Evolutionary conservation across 352 stramenopile species (phyloP).

Genomic region (Phytophthora fragariae): DNA sequence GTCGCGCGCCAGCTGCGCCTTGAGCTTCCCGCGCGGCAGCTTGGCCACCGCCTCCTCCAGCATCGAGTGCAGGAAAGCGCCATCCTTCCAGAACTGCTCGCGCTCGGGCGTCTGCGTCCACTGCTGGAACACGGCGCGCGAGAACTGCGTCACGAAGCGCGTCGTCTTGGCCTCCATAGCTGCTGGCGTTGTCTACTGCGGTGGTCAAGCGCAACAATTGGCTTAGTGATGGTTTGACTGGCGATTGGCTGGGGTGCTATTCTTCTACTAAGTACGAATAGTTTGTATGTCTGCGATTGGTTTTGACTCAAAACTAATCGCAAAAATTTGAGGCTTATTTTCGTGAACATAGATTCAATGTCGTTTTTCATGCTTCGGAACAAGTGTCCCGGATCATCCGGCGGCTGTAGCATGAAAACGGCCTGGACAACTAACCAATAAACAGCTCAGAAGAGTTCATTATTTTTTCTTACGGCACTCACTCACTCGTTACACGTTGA

Average conservation of each 20-base stretch:
- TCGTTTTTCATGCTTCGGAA: no score
- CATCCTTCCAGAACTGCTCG: constrained; percentile 64
- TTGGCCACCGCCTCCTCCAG: constrained; percentile 73
- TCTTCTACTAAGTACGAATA: neutral
- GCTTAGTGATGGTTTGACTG: neutral
- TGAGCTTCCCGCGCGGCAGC: constrained; percentile 58
- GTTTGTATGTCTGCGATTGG: no score
- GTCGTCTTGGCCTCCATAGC: constrained; percentile 53
- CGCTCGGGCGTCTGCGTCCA: constrained; percentile 50
- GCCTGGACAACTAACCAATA: no score
- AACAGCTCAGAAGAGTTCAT: no score
- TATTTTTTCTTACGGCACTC: neutral
- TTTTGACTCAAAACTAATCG: no score
- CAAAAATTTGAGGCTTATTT: no score
- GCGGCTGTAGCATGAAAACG: no score
- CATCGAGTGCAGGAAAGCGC: constrained; percentile 41
- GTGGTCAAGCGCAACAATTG: neutral
- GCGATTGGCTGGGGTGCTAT: neutral
- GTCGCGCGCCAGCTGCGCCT: constrained; percentile 53
- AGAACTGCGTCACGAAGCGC: constrained; percentile 71
- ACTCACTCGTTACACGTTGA: constrained; percentile 66
- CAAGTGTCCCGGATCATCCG: no score
- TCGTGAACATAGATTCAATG: no score
- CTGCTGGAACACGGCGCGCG: constrained; percentile 60
- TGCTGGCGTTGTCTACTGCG: neutral